Percentiles rank a stretch among this genome's conserved stretches.
These are phyloP conservation scores for Vanderwaltozyma tropicalis DNA, from an alignment of 805 yeast genomes.

Conservation along the genomic window DNA sequence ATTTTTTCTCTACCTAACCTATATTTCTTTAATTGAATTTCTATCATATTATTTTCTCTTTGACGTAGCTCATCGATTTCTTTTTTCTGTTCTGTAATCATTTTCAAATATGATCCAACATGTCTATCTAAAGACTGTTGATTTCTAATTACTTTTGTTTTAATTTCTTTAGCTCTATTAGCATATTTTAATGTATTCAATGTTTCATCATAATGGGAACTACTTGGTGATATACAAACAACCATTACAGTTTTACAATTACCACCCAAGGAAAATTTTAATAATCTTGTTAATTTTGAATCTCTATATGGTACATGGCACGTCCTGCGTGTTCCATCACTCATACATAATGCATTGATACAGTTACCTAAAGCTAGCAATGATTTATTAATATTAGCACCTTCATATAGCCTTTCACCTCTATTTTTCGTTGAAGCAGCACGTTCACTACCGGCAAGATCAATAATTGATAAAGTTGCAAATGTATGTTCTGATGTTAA, in stretches of 20 bases:
- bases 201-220: constrained; percentile 86
- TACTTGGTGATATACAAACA: constrained; percentile 84
- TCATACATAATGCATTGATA: constrained; percentile 81
- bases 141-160: constrained; percentile 67
- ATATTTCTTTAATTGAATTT: constrained; percentile 30
- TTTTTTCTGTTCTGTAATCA: constrained; percentile 70
- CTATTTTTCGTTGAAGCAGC: constrained; percentile 83
- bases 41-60: constrained; percentile 39
- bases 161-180: constrained; percentile 81
- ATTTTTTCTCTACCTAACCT: constrained; percentile 32
- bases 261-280: constrained; percentile 86
- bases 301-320: constrained; percentile 84
- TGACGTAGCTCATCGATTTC: constrained; percentile 60
- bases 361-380: constrained; percentile 86
- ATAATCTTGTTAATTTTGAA: constrained; percentile 75
- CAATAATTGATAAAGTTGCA: constrained; percentile 80
- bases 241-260: constrained; percentile 94
- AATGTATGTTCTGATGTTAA: constrained; percentile 56
- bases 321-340: constrained; percentile 41
- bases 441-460: constrained; percentile 90
- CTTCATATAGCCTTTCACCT: constrained; percentile 75
- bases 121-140: constrained; percentile 69
- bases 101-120: constrained; percentile 72
- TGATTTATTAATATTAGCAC: constrained; percentile 88
- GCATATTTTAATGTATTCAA: constrained; percentile 86